Conservation (phyloP, 1,139 yeast genomes). For the Blastobotrys buckinghamii region DNA sequence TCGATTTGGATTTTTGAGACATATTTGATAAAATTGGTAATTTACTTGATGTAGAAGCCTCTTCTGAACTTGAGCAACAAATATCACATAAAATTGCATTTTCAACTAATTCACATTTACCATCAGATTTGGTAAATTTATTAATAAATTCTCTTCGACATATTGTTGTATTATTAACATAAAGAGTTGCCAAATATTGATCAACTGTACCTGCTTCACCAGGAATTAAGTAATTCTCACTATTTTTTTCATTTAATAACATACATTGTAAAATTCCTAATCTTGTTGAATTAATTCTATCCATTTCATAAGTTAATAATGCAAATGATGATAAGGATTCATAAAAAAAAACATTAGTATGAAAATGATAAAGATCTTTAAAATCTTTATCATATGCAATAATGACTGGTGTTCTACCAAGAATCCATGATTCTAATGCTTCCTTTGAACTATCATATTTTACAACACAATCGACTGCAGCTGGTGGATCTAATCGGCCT, state of each 20-base stretch:
- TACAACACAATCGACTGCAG: background rate
- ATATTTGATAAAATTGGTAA: too few relatives aligned
- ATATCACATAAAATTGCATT: background rate
- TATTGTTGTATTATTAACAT: background rate
- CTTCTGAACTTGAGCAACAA: background rate
- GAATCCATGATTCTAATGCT: background rate
- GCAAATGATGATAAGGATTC: slow-evolving; percentile 1
- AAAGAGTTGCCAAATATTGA: background rate
- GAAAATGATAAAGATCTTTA: background rate
- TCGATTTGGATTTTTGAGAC: too few relatives aligned
- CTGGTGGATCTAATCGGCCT: background rate
- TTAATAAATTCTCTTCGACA: background rate
- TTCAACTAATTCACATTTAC: background rate
- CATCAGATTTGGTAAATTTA: background rate
- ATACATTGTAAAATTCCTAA: background rate
- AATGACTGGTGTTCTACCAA: background rate
- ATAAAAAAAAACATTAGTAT: background rate
- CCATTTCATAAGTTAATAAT: background rate
- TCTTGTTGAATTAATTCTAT: background rate
- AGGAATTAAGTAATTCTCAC: background rate
- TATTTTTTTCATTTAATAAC: background rate
- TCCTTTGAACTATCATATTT: background rate
- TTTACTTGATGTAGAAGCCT: too few relatives aligned
- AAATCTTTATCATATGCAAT: background rate
- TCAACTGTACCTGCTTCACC: background rate